Evolutionary conservation across 2,329 filamentous ascomycete species (phyloP).

Genomic region (Pyrenophora seminiperda): DNA sequence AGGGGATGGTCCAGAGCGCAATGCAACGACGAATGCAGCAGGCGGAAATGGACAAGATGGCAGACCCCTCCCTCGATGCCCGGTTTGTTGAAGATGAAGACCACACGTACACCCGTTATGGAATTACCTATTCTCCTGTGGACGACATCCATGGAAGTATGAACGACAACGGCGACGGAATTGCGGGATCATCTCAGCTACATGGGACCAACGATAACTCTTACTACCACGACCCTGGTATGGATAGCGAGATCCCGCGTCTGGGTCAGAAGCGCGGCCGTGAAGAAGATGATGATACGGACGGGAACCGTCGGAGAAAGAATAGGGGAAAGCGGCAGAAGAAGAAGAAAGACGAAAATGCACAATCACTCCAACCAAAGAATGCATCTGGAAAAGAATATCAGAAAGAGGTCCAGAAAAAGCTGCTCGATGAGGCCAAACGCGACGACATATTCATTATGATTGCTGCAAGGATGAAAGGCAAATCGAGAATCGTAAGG

Average conservation of each 20-base stretch:
- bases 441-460: conserved; percentile 54
- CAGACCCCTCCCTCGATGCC: conserved; percentile 53
- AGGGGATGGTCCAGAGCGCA: conserved; percentile 51
- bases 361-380: conserved; percentile 44
- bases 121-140: conserved; percentile 51
- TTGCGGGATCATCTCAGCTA: conserved; percentile 5
- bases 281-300: conserved; percentile 37
- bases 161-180: conserved; percentile 33
- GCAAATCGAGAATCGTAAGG: conserved; percentile 52
- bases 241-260: conserved; percentile 37
- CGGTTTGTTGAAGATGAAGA: conserved; percentile 52
- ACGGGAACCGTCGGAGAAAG: conserved; percentile 21
- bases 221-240: conserved; percentile 33
- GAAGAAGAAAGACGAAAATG: conserved; percentile 46
- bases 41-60: conserved; percentile 58
- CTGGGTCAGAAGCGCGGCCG: conserved; percentile 40
- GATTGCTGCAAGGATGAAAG: conserved; percentile 53
- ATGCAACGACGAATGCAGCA: conserved; percentile 58
- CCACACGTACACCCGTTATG: conserved; percentile 42
- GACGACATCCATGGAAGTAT: conserved; percentile 29
- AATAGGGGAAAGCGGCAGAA: conserved; percentile 31
- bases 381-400: conserved; percentile 55
- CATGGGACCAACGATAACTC: conserved; percentile 23
- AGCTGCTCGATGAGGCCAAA: conserved; percentile 49
- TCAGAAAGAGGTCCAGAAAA: conserved; percentile 54